phyloP scores from a whole-genome alignment of 257 asterid species.

The Capsicum pubescens region DNA sequence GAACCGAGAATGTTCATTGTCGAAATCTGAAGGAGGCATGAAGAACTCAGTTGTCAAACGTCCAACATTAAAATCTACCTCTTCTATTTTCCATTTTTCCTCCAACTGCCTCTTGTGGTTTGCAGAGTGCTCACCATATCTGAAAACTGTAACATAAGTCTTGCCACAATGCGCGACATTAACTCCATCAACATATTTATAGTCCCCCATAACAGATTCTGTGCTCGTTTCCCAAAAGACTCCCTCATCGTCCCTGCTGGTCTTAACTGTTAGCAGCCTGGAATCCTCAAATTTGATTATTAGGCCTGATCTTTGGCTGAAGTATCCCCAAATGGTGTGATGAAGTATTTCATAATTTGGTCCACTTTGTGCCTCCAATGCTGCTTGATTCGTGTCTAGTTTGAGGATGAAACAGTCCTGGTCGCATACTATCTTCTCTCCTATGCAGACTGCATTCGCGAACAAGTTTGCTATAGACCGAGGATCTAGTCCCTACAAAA shows the following conservation, averaged over 20 bases:
- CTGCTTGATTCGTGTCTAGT: conserved; percentile 77
- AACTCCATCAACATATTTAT: conserved; percentile 81
- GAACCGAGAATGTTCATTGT: conserved; percentile 25
- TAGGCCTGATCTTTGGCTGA: conserved; percentile 94
- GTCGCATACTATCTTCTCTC: conserved; percentile 81
- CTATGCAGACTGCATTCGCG: conserved; percentile 87
- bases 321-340: conserved; percentile 94
- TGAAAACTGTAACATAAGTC: conserved; percentile 72
- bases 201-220: conserved; percentile 79
- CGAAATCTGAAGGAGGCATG: conserved; percentile 77
- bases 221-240: conserved; percentile 96
- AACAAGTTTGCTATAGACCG: conserved; percentile 71
- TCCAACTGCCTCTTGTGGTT: conserved; percentile 86
- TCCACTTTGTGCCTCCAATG: conserved; percentile 73
- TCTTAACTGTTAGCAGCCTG: conserved; percentile 71
- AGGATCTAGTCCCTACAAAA: conserved; percentile 76
- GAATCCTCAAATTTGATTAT: conserved; percentile 88
- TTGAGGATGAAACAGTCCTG: conserved; percentile 91
- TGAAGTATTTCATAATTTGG: conserved; percentile 79
- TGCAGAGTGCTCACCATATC: conserved; percentile 90
- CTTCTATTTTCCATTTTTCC: conserved; percentile 85
- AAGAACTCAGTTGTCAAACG: conserved; percentile 73
- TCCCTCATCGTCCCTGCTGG: conserved; percentile 76
- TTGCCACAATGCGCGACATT: conserved; percentile 83
- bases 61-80: conserved; percentile 74